These are phyloP conservation scores for Bruguiera sexangula DNA, from an alignment of 345 rosid species.

Conservation along the genomic window DNA sequence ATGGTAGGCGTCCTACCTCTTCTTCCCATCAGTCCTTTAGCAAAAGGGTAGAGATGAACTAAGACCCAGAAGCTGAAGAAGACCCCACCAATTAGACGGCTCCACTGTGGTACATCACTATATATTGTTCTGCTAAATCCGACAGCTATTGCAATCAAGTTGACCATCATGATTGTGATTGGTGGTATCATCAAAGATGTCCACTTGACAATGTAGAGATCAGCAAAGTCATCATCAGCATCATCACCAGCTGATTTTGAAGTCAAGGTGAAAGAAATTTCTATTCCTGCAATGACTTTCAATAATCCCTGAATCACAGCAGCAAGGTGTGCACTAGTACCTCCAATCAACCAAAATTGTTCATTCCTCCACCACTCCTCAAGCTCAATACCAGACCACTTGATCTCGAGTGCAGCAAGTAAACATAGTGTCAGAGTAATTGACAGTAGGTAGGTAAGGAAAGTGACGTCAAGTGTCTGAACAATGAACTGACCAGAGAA, in stretches of 20 bases:
- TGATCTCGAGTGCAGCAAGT: slow-evolving; percentile 86
- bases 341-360: slow-evolving; percentile 97
- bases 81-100: slow-evolving; percentile 31
- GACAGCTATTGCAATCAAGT: slow-evolving; percentile 30
- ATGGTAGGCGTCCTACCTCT: slow-evolving; percentile 35
- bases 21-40: slow-evolving; percentile 36
- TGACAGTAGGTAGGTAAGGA: slow-evolving; percentile 74
- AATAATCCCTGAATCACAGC: slow-evolving; percentile 92
- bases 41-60: slow-evolving; percentile 34
- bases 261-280: slow-evolving; percentile 87
- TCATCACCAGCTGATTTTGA: slow-evolving; percentile 89
- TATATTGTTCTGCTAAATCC: slow-evolving; percentile 25
- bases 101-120: slow-evolving; percentile 32
- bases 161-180: slow-evolving; percentile 31
- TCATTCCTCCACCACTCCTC: slow-evolving; percentile 99
- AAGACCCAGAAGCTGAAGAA: slow-evolving; percentile 39
- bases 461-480: slow-evolving; percentile 70
- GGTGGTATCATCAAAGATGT: slow-evolving; percentile 35
- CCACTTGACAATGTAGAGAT: slow-evolving; percentile 32
- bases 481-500: slow-evolving; percentile 98
- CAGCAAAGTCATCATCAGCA: slow-evolving; percentile 32
- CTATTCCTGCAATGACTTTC: slow-evolving; percentile 90
- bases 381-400: slow-evolving; percentile 89
- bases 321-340: slow-evolving; percentile 94
- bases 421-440: slow-evolving; percentile 73